phyloP scores from a whole-genome alignment of 2,329 filamentous ascomycete genomes.

The Cryphonectria radicalis region DNA sequence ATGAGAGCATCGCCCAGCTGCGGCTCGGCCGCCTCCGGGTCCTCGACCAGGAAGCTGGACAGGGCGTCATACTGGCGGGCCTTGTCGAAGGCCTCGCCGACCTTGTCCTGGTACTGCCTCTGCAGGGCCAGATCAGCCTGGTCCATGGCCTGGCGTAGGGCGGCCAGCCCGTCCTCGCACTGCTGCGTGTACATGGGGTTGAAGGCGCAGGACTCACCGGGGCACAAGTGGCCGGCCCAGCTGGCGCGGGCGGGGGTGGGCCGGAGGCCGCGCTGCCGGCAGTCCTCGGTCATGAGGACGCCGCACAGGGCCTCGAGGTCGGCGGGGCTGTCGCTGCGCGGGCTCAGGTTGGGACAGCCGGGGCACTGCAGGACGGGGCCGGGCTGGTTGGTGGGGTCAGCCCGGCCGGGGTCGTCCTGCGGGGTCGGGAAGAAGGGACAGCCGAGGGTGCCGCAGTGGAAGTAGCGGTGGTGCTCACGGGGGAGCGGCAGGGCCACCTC shows the following conservation, averaged over 20 bases:
- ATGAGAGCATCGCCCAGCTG: not conserved
- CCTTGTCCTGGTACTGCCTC: not conserved
- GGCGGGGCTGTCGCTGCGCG: not conserved
- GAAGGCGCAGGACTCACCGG: slow-evolving; percentile 6
- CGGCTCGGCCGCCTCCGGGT: not conserved
- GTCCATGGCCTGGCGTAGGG: not conserved
- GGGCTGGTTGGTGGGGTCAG: not conserved
- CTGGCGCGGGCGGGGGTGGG: not conserved
- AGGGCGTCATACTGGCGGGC: not conserved
- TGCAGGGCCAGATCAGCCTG: not conserved
- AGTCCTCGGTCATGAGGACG: not conserved
- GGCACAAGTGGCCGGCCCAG: not conserved
- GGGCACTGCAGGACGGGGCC: not conserved
- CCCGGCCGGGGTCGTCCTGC: not conserved
- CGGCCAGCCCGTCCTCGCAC: not conserved
- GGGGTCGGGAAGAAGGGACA: not conserved
- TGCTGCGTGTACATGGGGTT: not conserved
- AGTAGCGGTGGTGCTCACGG: not conserved
- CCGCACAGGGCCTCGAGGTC: not conserved
- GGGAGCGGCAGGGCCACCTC: not conserved
- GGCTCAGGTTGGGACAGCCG: not conserved
- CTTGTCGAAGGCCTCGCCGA: not conserved
- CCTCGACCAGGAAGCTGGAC: not conserved
- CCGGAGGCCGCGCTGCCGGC: not conserved
- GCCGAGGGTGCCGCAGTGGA: not conserved